Conservation (phyloP, 192 early-diverging fungal species). For the Podila epigama region DNA sequence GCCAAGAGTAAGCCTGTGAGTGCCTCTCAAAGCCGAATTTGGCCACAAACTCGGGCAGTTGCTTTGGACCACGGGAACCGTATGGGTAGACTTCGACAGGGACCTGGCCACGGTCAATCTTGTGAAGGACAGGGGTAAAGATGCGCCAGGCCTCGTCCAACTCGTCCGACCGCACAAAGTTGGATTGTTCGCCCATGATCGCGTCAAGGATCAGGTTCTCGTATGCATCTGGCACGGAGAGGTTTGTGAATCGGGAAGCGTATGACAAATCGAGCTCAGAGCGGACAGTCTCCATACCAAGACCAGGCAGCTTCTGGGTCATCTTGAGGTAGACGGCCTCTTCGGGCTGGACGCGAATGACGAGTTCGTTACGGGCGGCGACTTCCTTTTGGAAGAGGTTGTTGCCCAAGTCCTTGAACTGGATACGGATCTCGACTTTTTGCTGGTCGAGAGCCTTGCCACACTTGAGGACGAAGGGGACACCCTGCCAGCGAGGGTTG, state of each 20-base stretch:
- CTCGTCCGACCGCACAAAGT: conserved; percentile 85
- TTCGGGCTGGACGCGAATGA: conserved; percentile 86
- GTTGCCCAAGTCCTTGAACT: conserved; percentile 79
- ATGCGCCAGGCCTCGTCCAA: conserved; percentile 91
- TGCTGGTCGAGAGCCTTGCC: conserved; percentile 88
- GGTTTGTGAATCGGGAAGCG: conserved; percentile 75
- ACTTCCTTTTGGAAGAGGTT: conserved; percentile 68
- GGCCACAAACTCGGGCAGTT: conserved; percentile 77
- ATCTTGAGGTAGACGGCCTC: conserved; percentile 90
- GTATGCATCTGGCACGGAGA: conserved; percentile 89
- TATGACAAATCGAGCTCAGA: conserved; percentile 89
- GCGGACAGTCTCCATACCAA: conserved; percentile 72
- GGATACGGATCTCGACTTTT: conserved; percentile 92
- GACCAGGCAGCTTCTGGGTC: conserved; percentile 84
- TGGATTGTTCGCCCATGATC: conserved; percentile 84
- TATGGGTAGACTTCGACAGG: conserved; percentile 79
- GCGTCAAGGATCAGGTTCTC: conserved; percentile 84
- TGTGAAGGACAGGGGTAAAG: conserved; percentile 87
- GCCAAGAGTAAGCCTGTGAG: conserved; percentile 56
- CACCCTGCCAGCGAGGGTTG: conserved; percentile 95
- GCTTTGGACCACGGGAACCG: conserved; percentile 84
- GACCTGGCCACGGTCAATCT: conserved; percentile 69
- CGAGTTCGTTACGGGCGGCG: conserved; percentile 84
- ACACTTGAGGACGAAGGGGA: conserved; percentile 87
- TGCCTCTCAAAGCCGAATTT: conserved; percentile 60